These are phyloP conservation scores for Myriosclerotinia duriaeana DNA, from an alignment of 2,329 filamentous ascomycete species.

Conservation along the genomic window DNA sequence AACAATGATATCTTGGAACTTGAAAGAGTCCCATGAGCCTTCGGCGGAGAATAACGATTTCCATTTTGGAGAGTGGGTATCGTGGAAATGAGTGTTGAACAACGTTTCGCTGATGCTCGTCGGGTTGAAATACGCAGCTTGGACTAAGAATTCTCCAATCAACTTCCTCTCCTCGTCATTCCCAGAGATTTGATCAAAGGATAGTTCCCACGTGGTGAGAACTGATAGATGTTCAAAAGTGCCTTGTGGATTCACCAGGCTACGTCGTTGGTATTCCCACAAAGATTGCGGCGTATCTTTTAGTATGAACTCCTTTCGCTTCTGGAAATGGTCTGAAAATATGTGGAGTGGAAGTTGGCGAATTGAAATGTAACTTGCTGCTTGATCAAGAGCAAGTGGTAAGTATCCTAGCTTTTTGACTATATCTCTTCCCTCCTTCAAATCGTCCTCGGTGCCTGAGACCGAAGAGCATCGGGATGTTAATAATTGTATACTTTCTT, in stretches of 20 bases:
- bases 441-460: neutral
- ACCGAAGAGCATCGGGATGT: neutral
- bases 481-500: constrained; percentile 23
- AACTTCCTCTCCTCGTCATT: constrained; percentile 13
- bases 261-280: constrained; percentile 23
- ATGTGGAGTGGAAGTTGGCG: constrained; percentile 23
- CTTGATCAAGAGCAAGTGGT: constrained; percentile 35
- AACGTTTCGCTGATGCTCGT: constrained; percentile 20
- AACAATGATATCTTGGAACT: constrained; percentile 28
- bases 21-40: constrained; percentile 29
- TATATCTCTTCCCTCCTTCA: constrained; percentile 16
- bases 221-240: constrained; percentile 22
- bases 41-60: constrained; percentile 6
- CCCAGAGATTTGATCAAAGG: constrained; percentile 30
- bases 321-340: constrained; percentile 28
- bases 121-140: constrained; percentile 33
- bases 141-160: constrained; percentile 28
- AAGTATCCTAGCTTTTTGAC: constrained; percentile 28
- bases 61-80: neutral
- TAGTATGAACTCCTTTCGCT: constrained; percentile 24
- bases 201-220: constrained; percentile 35
- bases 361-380: constrained; percentile 31
- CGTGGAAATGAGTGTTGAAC: neutral
- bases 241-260: neutral
- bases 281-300: constrained; percentile 24